A percentile compares a stretch with the other conserved stretches of the same genome.
Conservation (phyloP, 83 land plant genomes). For the Picea mariana region DNA sequence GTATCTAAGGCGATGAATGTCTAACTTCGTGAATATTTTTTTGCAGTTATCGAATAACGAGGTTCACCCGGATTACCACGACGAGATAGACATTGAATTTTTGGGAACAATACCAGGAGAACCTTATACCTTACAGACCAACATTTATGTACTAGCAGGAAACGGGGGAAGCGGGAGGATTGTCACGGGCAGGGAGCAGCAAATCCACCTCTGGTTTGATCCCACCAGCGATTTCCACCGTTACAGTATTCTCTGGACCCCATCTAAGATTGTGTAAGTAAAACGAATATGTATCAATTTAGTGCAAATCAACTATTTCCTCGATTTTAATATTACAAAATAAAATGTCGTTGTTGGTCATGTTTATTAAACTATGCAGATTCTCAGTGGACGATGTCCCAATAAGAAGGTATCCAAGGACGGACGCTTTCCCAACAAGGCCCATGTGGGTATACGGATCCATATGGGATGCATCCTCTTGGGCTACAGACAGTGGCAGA, state of each 20-base stretch:
- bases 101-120: slow-evolving; percentile 70
- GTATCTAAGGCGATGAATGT: too few relatives aligned
- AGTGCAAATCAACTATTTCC: too few relatives aligned
- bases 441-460: slow-evolving; percentile 33
- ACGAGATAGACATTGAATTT: slow-evolving; percentile 87
- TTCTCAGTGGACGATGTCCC: slow-evolving; percentile 34
- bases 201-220: slow-evolving; percentile 90
- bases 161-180: slow-evolving; percentile 59
- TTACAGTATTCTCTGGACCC: slow-evolving; percentile 81
- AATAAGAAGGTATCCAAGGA: slow-evolving; percentile 22
- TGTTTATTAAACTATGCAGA: slow-evolving; percentile 10
- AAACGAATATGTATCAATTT: too few relatives aligned
- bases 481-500: slow-evolving; percentile 32
- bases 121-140: slow-evolving; percentile 84
- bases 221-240: slow-evolving; percentile 78
- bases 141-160: slow-evolving; percentile 62
- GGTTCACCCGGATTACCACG: slow-evolving; percentile 58
- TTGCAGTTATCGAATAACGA: slow-evolving; percentile 74
- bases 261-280: slow-evolving; percentile 71
- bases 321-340: too few relatives aligned
- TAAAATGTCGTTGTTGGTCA: too few relatives aligned
- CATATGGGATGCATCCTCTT: slow-evolving; percentile 37
- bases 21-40: too few relatives aligned
- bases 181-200: slow-evolving; percentile 73
- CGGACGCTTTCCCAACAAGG: slow-evolving; percentile 25